phyloP scores from a whole-genome alignment of 495 filamentous ascomycete species.

The Penicillium ochrochloron region DNA sequence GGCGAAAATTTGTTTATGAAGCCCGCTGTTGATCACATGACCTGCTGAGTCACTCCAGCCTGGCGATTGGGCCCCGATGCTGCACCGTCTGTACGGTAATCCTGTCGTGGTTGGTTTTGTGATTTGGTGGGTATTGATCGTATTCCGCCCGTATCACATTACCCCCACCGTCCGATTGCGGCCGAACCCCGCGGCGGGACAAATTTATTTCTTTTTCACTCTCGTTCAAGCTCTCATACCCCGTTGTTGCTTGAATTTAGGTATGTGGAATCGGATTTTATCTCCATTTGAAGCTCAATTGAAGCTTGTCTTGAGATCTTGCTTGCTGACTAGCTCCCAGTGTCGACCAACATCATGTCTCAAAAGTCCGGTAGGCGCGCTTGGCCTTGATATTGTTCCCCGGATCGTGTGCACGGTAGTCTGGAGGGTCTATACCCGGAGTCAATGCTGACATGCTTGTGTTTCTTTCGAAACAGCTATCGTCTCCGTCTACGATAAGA shows the following conservation, averaged over 20 bases:
- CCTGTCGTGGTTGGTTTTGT: background rate
- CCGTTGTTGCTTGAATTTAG: constrained; percentile 28
- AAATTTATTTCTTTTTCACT: constrained; percentile 32
- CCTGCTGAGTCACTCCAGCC: constrained; percentile 8
- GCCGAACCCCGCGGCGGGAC: constrained; percentile 33
- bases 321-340: constrained; percentile 21
- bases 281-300: constrained; percentile 15
- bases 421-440: constrained; percentile 15
- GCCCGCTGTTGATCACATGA: constrained; percentile 19
- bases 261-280: constrained; percentile 15
- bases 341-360: constrained; percentile 44
- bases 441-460: constrained; percentile 21
- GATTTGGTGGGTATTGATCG: background rate
- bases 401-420: constrained; percentile 30
- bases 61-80: background rate
- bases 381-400: constrained; percentile 27
- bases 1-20: constrained; percentile 27
- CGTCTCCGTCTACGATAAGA: constrained; percentile 98
- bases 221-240: constrained; percentile 24
- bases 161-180: constrained; percentile 30
- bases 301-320: background rate
- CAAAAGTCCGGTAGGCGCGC: constrained; percentile 49
- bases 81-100: constrained; percentile 1
- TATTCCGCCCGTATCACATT: constrained; percentile 15
- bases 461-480: constrained; percentile 65